Evolutionary conservation across 768 basidiomycete species (phyloP).

Genomic region (Leccinum incarnatum): DNA sequence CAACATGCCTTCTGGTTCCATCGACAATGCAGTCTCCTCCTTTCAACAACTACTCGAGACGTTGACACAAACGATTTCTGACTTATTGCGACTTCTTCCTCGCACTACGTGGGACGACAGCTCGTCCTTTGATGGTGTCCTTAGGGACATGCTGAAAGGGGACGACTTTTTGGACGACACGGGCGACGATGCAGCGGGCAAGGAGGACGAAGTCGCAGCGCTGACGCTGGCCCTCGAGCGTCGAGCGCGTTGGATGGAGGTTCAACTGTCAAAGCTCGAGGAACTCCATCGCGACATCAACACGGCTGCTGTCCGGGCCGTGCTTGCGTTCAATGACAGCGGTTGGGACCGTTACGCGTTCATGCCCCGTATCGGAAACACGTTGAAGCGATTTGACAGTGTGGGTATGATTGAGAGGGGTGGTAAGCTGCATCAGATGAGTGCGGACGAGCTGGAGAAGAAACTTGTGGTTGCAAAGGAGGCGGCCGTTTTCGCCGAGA

Average conservation of each 20-base stretch:
- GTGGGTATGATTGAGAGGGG: conserved; percentile 55
- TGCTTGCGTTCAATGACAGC: conserved; percentile 79
- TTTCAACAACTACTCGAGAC: conserved; percentile 89
- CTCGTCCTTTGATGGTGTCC: conserved; percentile 82
- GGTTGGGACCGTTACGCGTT: conserved; percentile 76
- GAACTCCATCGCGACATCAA: conserved; percentile 90
- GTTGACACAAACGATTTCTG: conserved; percentile 86
- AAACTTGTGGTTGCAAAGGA: conserved; percentile 69
- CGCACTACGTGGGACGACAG: conserved; percentile 90
- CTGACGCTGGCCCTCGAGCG: conserved; percentile 81
- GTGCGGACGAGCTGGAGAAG: conserved; percentile 70
- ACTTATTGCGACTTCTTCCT: conserved; percentile 78
- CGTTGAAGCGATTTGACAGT: conserved; percentile 63
- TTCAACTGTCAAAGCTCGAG: conserved; percentile 83
- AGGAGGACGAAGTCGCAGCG: conserved; percentile 83
- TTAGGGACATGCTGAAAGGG: conserved; percentile 85
- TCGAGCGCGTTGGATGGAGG: conserved; percentile 93
- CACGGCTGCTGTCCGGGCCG: conserved; percentile 78
- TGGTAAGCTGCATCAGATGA: conserved; percentile 49
- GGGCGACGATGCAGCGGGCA: conserved; percentile 58
- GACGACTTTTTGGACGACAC: conserved; percentile 83
- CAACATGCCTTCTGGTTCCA: conserved; percentile 82
- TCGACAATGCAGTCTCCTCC: conserved; percentile 85
- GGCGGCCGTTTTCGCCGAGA: conserved; percentile 68
- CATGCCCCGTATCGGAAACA: conserved; percentile 68